Percentiles rank a stretch among this genome's conserved stretches.
These are phyloP conservation scores for Trichoderma sp. DNA, from an alignment of 2,329 filamentous ascomycete genomes.

Conservation along the genomic window DNA sequence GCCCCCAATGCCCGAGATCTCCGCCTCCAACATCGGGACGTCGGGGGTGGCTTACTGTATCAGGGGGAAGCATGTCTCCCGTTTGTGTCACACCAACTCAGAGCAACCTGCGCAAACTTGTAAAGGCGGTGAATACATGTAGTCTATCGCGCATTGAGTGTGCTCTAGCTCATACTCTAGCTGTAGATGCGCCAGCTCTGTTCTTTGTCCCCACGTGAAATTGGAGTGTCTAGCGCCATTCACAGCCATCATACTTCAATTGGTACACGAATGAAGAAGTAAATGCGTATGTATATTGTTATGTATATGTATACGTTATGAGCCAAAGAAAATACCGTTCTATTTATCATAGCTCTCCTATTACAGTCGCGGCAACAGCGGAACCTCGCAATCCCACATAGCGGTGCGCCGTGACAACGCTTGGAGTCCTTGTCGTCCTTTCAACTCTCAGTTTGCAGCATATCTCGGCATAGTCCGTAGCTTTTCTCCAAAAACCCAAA, in stretches of 20 bases:
- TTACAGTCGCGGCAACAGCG: no score
- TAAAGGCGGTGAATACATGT: not conserved
- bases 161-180: not conserved
- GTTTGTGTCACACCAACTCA: not conserved
- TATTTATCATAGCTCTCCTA: no score
- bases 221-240: not conserved
- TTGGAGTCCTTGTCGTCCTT: not conserved
- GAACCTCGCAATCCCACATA: not conserved
- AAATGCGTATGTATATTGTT: no score
- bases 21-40: no score
- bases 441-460: not conserved
- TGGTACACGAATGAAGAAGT: not conserved
- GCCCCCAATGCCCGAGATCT: no score
- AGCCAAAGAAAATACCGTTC: no score
- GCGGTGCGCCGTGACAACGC: rapidly evolving
- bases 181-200: not conserved
- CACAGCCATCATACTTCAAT: not conserved
- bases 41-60: no score
- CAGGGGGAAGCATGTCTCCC: not conserved
- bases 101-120: not conserved
- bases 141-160: not conserved
- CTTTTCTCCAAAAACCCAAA: not conserved
- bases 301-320: no score
- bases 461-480: not conserved
- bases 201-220: not conserved